Base-by-base conservation (phyloP, 2,329 filamentous ascomycete species). In the Falciphora oryzae region DNA sequence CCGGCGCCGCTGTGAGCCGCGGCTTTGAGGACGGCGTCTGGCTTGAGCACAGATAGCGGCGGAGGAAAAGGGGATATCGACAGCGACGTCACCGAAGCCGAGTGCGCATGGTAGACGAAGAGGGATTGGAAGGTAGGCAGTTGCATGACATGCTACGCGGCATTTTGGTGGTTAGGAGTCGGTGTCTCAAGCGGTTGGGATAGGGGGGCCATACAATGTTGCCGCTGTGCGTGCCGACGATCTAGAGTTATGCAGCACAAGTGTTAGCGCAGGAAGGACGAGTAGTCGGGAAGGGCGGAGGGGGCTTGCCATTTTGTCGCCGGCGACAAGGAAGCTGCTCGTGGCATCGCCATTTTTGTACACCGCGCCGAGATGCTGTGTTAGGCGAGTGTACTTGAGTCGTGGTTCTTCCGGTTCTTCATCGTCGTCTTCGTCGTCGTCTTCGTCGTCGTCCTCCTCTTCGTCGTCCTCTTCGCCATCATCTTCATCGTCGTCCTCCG, bases 311-410 rank as follows among this genome's bases (percentile, higher is more conserved):
- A 98, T 96, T 80, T 98, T 98, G 81, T 99, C 94, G 63, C 94
- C 94, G 57, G 91, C 91, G 62, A 96, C 92, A 62, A 96, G 79
- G 74, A 97, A 97, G 11, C 91, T 82, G 76, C 93, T 97, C 31
- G 94, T 97, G 70, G 93, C 92, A 83, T 99, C 95, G 70, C 92
- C 93, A 79, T 96, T 97, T 65, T 93, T 89, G 79, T 99, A 99
- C 44, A 97, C 85, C 58, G 89, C 81, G 31, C 85, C 87, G 67
- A 99, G 79, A 71, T 89, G 89, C 66, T 88, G 89, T 10, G 95
- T 98, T 70, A 98, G 79, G 61, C 92, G 89, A 62, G 89, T 90
- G 75, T 97, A 97, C 77, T 99, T 99, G 71, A 99, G 85, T 73
- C 89, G 90, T 32, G 95, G 96, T 77, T 98, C 94, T 25, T 98